Evolutionary conservation across 345 rosid species (phyloP), one percentile per base, ranked within the genome.

Genomic region (Sonneratia caseolaris): DNA sequence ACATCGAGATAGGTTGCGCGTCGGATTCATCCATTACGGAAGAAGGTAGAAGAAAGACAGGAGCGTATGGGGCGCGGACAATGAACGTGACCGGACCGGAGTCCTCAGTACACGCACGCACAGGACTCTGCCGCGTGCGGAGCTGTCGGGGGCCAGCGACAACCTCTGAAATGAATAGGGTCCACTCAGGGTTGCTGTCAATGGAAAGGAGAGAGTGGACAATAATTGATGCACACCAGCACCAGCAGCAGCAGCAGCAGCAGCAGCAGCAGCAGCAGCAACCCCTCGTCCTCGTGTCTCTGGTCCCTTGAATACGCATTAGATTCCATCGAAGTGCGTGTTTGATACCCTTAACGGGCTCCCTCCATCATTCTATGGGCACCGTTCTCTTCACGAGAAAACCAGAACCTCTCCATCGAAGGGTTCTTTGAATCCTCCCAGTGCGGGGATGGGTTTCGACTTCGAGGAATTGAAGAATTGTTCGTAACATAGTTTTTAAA

Each of bases 181-280:
- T 61, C 45, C 65, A 24, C 9, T 8, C 10, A 22, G 37, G 11
- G 35, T 61, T 27, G 15, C 11, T 61, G 37, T 61, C 37, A 22
- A 27, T 61, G 45, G 45, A 42, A 42, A 42, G 45, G 45, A 42
- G 10, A 42, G 45, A 42, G 10, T 22, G 65, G 65, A 27, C 65
- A 61, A 61, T 61, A 61, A 61, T 61, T 61, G 65, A 61, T 61
- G 65, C 2, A 22, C 65, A 11, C n/a, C n/a, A n/a, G n/a, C n/a
- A n/a, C n/a, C 32, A 56, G 27, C 62, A 53, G 18, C 32, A 27
- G 32, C 32, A 27, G n/a, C 32, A 56, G 27, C 62, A 53, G 18
- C 32, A 27, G 32, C 32, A 27, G n/a, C n/a, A n/a, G n/a, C 32
- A 56, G 27, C 62, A 53, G 18, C 32, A 27, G 32, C 32, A 27